Base-by-base conservation (phyloP, 768 basidiomycete genomes). In the Asterophora parasitica region DNA sequence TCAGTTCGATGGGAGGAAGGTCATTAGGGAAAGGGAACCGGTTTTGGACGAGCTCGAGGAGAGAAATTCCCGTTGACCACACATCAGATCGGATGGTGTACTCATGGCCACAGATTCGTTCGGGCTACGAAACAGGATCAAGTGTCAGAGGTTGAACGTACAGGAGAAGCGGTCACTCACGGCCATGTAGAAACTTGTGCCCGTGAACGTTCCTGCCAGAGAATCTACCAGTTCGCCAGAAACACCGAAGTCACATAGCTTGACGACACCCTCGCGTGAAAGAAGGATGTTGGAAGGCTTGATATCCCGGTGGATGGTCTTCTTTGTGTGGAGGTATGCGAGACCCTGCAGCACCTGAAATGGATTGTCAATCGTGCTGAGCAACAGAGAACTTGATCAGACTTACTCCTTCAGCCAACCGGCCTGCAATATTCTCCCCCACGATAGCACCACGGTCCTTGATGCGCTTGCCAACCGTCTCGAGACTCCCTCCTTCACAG, bases 161-260 rank as follows among this genome's bases (percentile, higher is more conserved):
- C 32, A 26, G 34, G 42, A 42, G 20, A 23, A 38, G 30, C 12
- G 16, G 28, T n/a, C 17, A 81, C 94, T 66, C 60, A 97, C 95
- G 55, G 96, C 94, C 95, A 98, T 98, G 69, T 98, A 99, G 56
- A 90, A 88, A 62, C 92, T 92, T 36, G 95, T 98, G 6, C 96
- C 96, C 1, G 95, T 98, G 62, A 97, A 98, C 0, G 96, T 98
- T 45, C 89, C 90, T 12, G 96, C 96, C 53, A 88, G 67, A 42
- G 88, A 92, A 60, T 88, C 83, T 58, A 97, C 83, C 17, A 99
- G 77, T 67, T 96, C 91, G 34, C 95, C 96, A 20, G 95, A 97
- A 15, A 98, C 96, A 27, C 96, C 96, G 61, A 99, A 99, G 68
- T 99, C 96, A 64, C 80, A 85, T 3, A 99, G 76, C 65, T 93